phyloP scores from a whole-genome alignment of 2,329 filamentous ascomycete species.

The Ophiocordyceps sinensis region DNA sequence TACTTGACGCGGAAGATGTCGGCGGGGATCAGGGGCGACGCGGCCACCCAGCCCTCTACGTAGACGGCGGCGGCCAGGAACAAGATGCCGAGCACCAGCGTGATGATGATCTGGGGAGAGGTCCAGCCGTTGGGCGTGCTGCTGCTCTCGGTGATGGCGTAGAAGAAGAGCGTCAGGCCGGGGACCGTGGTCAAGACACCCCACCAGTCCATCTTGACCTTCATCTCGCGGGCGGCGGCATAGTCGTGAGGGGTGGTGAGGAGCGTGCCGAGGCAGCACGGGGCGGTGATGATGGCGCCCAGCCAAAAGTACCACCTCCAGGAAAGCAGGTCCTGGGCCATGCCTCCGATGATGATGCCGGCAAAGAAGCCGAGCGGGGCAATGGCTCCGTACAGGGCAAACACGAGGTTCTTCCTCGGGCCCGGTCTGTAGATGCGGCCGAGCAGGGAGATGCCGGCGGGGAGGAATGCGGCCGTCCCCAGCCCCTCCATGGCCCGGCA shows the following conservation, averaged over 20 bases:
- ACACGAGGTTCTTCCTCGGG: slow-evolving; percentile 52
- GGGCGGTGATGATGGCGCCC: slow-evolving; percentile 27
- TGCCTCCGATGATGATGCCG: slow-evolving; percentile 51
- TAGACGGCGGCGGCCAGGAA: slow-evolving; percentile 41
- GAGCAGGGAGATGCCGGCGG: slow-evolving; percentile 51
- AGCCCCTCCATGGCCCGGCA: slow-evolving; percentile 56
- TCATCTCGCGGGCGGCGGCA: slow-evolving; percentile 13
- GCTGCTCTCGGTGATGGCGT: slow-evolving; percentile 51
- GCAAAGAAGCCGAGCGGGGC: slow-evolving; percentile 40
- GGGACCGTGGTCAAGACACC: slow-evolving; percentile 38
- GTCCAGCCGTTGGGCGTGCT: slow-evolving; percentile 47
- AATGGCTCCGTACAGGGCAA: slow-evolving; percentile 40
- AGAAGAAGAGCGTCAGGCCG: slow-evolving; percentile 51
- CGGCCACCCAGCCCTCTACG: slow-evolving; percentile 48
- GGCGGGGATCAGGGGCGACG: slow-evolving; percentile 45
- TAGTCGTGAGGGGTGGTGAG: slow-evolving; percentile 22
- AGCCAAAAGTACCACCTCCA: slow-evolving; percentile 61
- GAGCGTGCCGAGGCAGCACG: slow-evolving; percentile 33
- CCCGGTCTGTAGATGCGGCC: slow-evolving; percentile 52
- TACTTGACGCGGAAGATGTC: slow-evolving; percentile 48
- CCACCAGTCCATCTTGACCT: slow-evolving; percentile 44
- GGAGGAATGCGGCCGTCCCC: slow-evolving; percentile 53
- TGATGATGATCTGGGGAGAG: slow-evolving; percentile 47
- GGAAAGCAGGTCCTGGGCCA: slow-evolving; percentile 40
- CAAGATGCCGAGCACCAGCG: slow-evolving; percentile 40